Base-by-base conservation (phyloP, 2,329 filamentous ascomycete genomes). In the Beauveria pseudobassiana region DNA sequence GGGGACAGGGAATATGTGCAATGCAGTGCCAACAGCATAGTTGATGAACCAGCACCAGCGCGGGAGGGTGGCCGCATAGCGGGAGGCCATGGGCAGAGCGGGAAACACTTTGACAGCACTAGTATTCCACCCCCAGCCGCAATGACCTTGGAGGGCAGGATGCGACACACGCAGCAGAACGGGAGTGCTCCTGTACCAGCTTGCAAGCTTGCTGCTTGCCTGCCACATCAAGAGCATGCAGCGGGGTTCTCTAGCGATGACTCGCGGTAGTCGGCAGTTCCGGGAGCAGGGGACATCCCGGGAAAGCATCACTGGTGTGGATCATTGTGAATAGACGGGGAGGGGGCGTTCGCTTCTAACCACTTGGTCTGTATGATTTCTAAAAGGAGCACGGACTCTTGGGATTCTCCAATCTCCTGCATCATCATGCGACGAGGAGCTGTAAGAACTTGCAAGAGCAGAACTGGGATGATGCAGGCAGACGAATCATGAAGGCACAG, bases 191-290 rank as follows among this genome's bases (percentile, higher is more conserved):
- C 46, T 56, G 30, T 43, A 50, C 50, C 50, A 54, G 49, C 58
- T 50, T 58, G 42, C 22, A 34, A 34, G 26, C 54, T 49, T 54
- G 49, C 18, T 49, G 26, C 54, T 49, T 54, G 49, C 18, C 54
- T 53, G 53, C 46, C 61, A 62, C 48, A 58, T 56, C 53, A 52
- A n/a, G 52, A 54, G 61, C 42, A 57, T 45, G 54, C 16, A 28
- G 60, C 46, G 48, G 61, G 61, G 54, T 42, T 40, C 16, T 30
- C 54, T 42, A 52, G 49, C 61, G 61, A 62, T 62, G 61, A 62
- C 61, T 62, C 61, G 61, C 61, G 61, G 61, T 58, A 62, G 40
- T 62, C 61, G 61, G 61, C 61, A 62, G 61, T 62, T 52, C 53
- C 54, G 61, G 61, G 61, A 62, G 34, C 61, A 62, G 54, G 61